Evolutionary conservation across 2,329 filamentous ascomycete species (phyloP), one percentile per base, ranked within the genome.

Genomic region (Clonostachys rhizophaga): DNA sequence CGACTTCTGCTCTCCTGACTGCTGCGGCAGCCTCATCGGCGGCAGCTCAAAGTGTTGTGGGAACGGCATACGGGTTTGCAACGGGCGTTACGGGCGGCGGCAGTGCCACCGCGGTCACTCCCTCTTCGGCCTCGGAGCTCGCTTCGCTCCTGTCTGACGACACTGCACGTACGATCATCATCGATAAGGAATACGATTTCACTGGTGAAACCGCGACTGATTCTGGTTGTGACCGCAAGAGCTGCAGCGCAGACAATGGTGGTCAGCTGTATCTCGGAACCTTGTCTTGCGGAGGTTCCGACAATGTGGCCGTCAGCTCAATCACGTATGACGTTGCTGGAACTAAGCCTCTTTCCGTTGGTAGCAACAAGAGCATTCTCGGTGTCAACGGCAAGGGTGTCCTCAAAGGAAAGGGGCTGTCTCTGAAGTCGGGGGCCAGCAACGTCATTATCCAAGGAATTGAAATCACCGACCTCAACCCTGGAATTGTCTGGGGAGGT

Each of bases 401-500:
- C 33, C 80, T 83, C 59, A 75, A 72, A 58, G 78, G 78, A 55
- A 81, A 80, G 66, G 78, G 78, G 49, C 61, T 81, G 20, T 71
- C 75, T 33, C 68, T 78, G n/a, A 65, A 68, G 47, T 66, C 65
- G 45, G 69, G 68, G 18, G 70, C 61, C 58, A 62, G 56, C 51
- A 81, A 83, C 61, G 64, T 85, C 58, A 83, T 84, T 58, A 75
- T 83, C 59, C 79, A 79, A 68, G 81, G 79, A 62, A 64, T 80
- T 47, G 70, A 74, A 45, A 70, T 81, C 56, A 78, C 75, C 44
- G 65, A 78, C 45, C 63, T 82, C 44, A 81, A 82, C 67, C 70
- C 76, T n/a, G 57, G 75, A 58, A 76, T 79, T 55, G 75, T 82
- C 55, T 82, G 78, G 78, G 78, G 78, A 47, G 78, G 78, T 45